Evolutionary conservation across 164 flowering plant genomes (phyloP), one percentile per base, ranked within the genome.

Genomic region (Piper betle): DNA sequence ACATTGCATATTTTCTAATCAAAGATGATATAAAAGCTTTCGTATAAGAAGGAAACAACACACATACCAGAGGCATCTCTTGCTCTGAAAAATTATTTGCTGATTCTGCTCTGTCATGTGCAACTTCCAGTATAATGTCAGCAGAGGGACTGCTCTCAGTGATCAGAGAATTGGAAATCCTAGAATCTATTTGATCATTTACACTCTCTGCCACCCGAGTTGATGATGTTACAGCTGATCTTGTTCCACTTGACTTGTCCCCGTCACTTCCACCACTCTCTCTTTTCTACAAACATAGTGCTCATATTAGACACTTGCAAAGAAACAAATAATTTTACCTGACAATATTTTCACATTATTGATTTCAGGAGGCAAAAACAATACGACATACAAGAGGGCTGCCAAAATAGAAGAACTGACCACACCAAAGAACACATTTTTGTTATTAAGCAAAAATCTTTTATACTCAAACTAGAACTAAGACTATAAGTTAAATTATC

Each of bases 161-260:
- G 58, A 69, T 70, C 61, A 85, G 61, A 59, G 90, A 82, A 61
- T 78, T 81, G 50, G 92, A 83, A 70, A 73, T 59, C 66, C 87
- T 80, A 63, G 83, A 70, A 66, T 88, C 97, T 64, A 77, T 56
- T 33, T 62, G 87, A 72, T 71, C 67, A 72, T 81, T 84, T 56
- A 71, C 57, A 62, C 74, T 78, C 68, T 85, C 96, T 61, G 87
- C 87, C 73, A 79, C 89, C 65, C 96, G 97, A 42, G 99, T 88
- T 68, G 97, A 91, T 56, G 97, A 95, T 46, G 87, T 75, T 58
- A 89, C 82, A 41, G 64, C 71, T 71, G 97, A 90, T 72, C 83
- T 87, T 33, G 83, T 64, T 59, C 84, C 97, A 77, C 96, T 86
- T 41, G 99, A 88, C 76, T 80, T 86, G 55, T 93, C 98, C 68